phyloP scores from a whole-genome alignment of 2,329 filamentous ascomycete genomes.

The Epichloe sp. region DNA sequence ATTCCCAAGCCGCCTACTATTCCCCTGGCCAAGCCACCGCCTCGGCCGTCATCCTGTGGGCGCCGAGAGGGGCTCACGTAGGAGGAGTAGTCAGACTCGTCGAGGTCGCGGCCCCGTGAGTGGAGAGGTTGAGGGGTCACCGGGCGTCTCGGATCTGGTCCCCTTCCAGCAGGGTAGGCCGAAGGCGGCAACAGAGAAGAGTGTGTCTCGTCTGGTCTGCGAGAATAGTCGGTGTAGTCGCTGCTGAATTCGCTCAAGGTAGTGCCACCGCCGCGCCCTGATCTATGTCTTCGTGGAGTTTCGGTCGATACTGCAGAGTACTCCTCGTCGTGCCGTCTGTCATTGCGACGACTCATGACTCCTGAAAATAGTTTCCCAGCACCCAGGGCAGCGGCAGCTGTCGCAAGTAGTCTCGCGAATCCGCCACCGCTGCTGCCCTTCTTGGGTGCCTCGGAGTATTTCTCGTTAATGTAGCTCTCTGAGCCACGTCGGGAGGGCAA shows the following conservation, averaged over 20 bases:
- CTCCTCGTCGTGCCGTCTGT: slow-evolving; percentile 37
- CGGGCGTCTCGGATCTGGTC: slow-evolving; percentile 25
- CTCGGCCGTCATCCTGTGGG: slow-evolving; percentile 27
- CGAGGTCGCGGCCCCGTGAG: slow-evolving; percentile 30
- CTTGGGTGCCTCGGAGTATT: slow-evolving; percentile 39
- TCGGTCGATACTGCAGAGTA: slow-evolving; percentile 51
- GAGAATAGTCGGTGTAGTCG: slow-evolving; percentile 28
- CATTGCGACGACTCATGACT: slow-evolving; percentile 39
- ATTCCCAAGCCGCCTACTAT: slow-evolving; percentile 49
- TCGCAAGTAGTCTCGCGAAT: slow-evolving; percentile 46
- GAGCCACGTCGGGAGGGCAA: slow-evolving; percentile 39
- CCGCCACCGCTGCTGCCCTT: slow-evolving; percentile 33
- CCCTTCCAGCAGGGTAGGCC: slow-evolving; percentile 28
- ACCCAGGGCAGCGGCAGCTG: slow-evolving; percentile 48
- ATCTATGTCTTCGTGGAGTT: slow-evolving; percentile 38
- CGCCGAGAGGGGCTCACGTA: slow-evolving; percentile 51
- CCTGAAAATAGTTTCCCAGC: slow-evolving; percentile 48
- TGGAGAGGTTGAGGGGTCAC: slow-evolving; percentile 35
- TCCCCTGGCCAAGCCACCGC: slow-evolving; percentile 41
- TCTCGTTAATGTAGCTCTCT: slow-evolving; percentile 51
- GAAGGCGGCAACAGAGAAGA: slow-evolving; percentile 35
- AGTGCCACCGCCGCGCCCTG: slow-evolving; percentile 21
- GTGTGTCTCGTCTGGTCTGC: slow-evolving; percentile 15
- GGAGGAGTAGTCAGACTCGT: slow-evolving; percentile 46
- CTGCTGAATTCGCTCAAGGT: slow-evolving; percentile 38